Evolutionary conservation across 257 asterid species (phyloP).

Genomic region (Salvia hispanica): DNA sequence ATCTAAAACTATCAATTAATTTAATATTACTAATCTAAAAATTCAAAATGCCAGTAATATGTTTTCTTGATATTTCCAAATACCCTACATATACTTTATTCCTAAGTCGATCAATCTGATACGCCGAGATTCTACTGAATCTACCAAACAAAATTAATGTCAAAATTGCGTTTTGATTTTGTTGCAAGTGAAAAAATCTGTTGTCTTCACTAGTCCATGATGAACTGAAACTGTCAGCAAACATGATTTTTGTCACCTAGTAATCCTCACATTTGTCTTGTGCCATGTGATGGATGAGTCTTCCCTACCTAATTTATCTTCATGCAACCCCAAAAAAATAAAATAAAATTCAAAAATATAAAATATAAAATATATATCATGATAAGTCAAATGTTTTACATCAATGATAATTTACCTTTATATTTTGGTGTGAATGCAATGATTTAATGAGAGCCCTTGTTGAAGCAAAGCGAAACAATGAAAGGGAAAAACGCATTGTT

Average conservation of each 20-base stretch:
- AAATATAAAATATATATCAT: too few species aligned
- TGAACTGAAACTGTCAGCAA: conserved; percentile 14
- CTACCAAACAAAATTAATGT: background rate
- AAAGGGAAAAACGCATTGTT: conserved; percentile 35
- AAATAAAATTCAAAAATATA: background rate
- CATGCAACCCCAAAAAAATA: background rate
- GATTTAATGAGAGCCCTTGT: conserved; percentile 51
- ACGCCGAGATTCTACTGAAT: conserved; percentile 1
- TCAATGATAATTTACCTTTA: background rate
- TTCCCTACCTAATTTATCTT: background rate
- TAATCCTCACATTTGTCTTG: conserved; percentile 13
- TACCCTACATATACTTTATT: background rate
- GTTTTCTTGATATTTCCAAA: too few species aligned
- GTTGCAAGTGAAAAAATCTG: conserved; percentile 12
- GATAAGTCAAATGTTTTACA: background rate
- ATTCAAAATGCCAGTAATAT: too few species aligned
- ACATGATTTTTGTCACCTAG: conserved; percentile 39
- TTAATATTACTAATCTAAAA: too few species aligned
- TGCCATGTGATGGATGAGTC: conserved; percentile 22
- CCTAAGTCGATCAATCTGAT: background rate
- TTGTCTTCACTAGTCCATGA: conserved; percentile 32
- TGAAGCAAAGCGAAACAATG: conserved; percentile 49
- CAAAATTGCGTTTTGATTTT: background rate
- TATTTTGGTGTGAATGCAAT: conserved; percentile 28
- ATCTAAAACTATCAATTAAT: too few species aligned